phyloP scores from a whole-genome alignment of 768 basidiomycete genomes.

The Lentinus tigrinus region DNA sequence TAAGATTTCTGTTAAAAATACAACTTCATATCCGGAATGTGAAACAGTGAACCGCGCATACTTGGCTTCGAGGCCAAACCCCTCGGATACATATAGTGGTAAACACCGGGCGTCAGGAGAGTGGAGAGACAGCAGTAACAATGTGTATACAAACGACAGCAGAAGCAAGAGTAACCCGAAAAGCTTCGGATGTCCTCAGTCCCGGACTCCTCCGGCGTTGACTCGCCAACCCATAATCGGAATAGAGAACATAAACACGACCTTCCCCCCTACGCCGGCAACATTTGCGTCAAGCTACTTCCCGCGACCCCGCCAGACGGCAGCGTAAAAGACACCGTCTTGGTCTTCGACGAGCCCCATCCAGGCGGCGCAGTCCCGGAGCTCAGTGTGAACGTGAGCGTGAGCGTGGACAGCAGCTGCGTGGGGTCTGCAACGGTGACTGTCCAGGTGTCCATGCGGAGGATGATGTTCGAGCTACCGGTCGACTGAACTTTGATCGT shows the following conservation, averaged over 20 bases:
- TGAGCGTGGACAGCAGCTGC: slow-evolving; percentile 42
- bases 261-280: slow-evolving; percentile 4
- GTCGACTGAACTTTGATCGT: slow-evolving; percentile 36
- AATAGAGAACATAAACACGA: neutral
- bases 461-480: slow-evolving; percentile 44
- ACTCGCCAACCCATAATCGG: neutral
- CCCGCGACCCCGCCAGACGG: slow-evolving; percentile 48
- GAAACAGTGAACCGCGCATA: no score
- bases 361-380: slow-evolving; percentile 23
- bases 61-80: no score
- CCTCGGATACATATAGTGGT: no score
- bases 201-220: no score
- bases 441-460: slow-evolving; percentile 39
- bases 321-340: slow-evolving; percentile 36
- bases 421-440: slow-evolving; percentile 66
- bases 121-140: no score
- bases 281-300: slow-evolving; percentile 38
- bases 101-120: no score
- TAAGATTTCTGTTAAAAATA: no score
- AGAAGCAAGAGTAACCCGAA: no score
- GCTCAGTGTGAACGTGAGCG: slow-evolving; percentile 36
- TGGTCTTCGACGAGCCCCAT: slow-evolving; percentile 28
- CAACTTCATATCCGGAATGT: no score
- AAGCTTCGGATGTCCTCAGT: no score
- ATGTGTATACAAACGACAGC: no score